A percentile compares a stretch with the other conserved stretches of the same genome.
These are phyloP conservation scores for Albifimbria verrucaria DNA, from an alignment of 2,329 filamentous ascomycete species.

Conservation along the genomic window DNA sequence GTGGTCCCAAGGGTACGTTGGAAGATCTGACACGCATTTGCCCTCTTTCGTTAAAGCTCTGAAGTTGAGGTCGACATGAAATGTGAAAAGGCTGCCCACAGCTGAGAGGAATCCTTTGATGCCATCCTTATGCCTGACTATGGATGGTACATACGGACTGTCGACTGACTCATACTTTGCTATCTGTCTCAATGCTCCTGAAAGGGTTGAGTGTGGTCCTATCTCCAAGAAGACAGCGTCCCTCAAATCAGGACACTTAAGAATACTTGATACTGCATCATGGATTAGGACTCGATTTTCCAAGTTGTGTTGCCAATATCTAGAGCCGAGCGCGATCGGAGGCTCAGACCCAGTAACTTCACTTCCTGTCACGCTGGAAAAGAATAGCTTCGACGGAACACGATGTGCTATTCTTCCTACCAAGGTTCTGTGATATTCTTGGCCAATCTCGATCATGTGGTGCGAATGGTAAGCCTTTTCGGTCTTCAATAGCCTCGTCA, in stretches of 20 bases:
- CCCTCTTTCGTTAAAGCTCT: constrained; percentile 3
- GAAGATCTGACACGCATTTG: constrained; percentile 22
- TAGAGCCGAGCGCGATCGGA: constrained; percentile 9
- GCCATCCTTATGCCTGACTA: constrained; percentile 12
- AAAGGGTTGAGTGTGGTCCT: constrained; percentile 21
- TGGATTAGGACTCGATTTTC: constrained; percentile 23
- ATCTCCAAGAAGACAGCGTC: constrained; percentile 20
- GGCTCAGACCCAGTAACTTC: no score
- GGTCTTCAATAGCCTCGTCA: constrained; percentile 30
- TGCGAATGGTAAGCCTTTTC: constrained; percentile 41
- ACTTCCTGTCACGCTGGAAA: constrained; percentile 26
- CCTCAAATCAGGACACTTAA: not conserved
- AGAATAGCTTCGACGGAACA: constrained; percentile 8
- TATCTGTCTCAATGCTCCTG: constrained; percentile 21
- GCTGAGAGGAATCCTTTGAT: constrained; percentile 13
- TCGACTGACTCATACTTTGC: constrained; percentile 1
- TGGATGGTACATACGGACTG: constrained; percentile 9
- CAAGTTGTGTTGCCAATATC: constrained; percentile 28
- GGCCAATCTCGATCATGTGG: constrained; percentile 26
- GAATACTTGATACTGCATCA: constrained; percentile 10
- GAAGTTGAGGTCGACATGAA: constrained; percentile 15
- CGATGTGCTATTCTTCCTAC: constrained; percentile 9
- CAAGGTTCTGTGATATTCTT: constrained; percentile 17
- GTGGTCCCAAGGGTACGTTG: constrained; percentile 36
- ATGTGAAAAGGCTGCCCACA: constrained; percentile 18